phyloP scores from a whole-genome alignment of 2,329 filamentous ascomycete genomes.

The Alternaria sp. region DNA sequence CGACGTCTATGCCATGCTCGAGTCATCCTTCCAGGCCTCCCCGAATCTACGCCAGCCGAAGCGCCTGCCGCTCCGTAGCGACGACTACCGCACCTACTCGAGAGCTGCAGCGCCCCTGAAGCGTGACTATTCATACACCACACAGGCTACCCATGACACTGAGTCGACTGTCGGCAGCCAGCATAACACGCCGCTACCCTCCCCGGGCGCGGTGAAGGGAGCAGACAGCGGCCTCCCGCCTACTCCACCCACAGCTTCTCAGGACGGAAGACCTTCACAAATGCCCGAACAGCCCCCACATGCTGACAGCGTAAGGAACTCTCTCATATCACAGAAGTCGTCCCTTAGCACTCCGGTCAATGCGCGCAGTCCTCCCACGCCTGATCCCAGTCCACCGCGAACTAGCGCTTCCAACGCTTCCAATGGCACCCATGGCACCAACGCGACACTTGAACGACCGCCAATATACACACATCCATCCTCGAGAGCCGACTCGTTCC shows the following conservation, averaged over 20 bases:
- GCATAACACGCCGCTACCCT: constrained; percentile 41
- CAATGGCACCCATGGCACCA: constrained; percentile 10
- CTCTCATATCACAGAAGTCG: constrained; percentile 52
- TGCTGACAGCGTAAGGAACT: constrained; percentile 52
- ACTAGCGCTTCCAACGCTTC: constrained; percentile 36
- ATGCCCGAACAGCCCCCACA: constrained; percentile 43
- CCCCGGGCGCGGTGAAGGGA: constrained; percentile 35
- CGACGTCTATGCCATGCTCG: constrained; percentile 43
- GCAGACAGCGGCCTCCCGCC: constrained; percentile 55
- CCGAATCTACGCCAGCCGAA: constrained; percentile 41
- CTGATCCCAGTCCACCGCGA: constrained; percentile 50
- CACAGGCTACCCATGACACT: constrained; percentile 46
- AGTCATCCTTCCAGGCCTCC: constrained; percentile 42
- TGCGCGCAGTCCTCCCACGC: constrained; percentile 52
- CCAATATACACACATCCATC: constrained; percentile 51
- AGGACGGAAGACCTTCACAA: constrained; percentile 38
- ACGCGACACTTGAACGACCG: constrained; percentile 35
- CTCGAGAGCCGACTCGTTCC: constrained; percentile 57
- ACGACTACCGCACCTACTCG: constrained; percentile 37
- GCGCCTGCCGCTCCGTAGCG: constrained; percentile 37
- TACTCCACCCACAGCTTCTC: constrained; percentile 55
- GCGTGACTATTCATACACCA: constrained; percentile 23
- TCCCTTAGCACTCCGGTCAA: constrained; percentile 54
- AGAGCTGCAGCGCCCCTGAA: constrained; percentile 38
- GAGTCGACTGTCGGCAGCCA: constrained; percentile 36